Evolutionary conservation across 495 filamentous ascomycete genomes (phyloP), one percentile per base, ranked within the genome.

Genomic region (Xylaria scruposa): DNA sequence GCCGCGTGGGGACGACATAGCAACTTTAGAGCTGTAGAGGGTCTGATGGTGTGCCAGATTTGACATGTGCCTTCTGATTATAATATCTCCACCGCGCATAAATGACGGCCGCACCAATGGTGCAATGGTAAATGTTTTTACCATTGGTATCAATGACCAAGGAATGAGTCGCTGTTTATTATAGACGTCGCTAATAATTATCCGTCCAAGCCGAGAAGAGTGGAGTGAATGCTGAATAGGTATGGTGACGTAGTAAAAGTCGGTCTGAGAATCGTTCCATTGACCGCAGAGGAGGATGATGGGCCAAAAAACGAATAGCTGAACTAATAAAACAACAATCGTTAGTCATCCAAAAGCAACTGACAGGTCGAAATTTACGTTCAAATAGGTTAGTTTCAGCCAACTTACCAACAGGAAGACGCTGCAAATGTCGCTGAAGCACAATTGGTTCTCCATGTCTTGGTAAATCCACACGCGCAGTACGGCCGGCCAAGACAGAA

Each of bases 401-500:
- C 10, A 42, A 3, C 12, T 0, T 42, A 42, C 12, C 36, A 38
- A 38, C 36, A 8, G 36, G 36, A 8, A 38, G 36, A 38, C 36
- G 36, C 36, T 38, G 36, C 36, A 38, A 38, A 8, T 38, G 36
- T 38, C 36, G 36, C 36, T 8, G 36, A 38, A 38, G 36, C 36
- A 38, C 36, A 38, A 38, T 38, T 38, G 38, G 9, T 42, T 13
- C 38, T 13, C 38, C 38, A 13, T 12, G 2, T 42, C 9, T 12
- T 42, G 38, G 59, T 24, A 62, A 40, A 2, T 68, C 47, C n/a
- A 73, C 21, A 15, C 44, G 63, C 31, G 53, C 53, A 10, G 63
- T 53, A 46, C 40, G 47, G 12, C 74, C 73, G 61, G 70, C n/a
- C 12, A 54, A 8, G 1, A 21, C 13, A 4, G 71, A 69, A 19